Evolutionary conservation across 2,329 filamentous ascomycete species (phyloP).

Genomic region (Exophiala phaeomuriformis): DNA sequence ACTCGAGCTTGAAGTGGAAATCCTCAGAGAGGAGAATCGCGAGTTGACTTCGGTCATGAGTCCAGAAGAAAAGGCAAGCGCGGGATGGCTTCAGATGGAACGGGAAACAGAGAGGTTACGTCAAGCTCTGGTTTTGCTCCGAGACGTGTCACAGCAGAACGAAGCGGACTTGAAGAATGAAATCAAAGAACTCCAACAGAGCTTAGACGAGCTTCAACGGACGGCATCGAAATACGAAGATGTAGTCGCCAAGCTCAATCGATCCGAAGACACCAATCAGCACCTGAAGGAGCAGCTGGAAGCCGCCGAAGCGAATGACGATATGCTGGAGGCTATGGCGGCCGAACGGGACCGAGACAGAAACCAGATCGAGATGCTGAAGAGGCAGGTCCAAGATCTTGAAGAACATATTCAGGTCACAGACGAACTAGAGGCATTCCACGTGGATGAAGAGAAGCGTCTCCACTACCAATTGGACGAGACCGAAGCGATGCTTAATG

Average conservation of each 20-base stretch:
- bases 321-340: slow-evolving; percentile 87
- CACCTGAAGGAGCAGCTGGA: slow-evolving; percentile 89
- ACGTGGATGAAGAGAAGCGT: slow-evolving; percentile 64
- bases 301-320: slow-evolving; percentile 76
- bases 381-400: slow-evolving; percentile 65
- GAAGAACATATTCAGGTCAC: slow-evolving; percentile 86
- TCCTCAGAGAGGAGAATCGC: slow-evolving; percentile 77
- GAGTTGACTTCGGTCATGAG: slow-evolving; percentile 79
- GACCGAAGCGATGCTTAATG: slow-evolving; percentile 74
- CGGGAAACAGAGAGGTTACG: slow-evolving; percentile 79
- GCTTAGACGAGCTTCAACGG: slow-evolving; percentile 59
- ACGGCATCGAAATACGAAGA: slow-evolving; percentile 63
- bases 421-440: slow-evolving; percentile 88
- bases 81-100: slow-evolving; percentile 87
- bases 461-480: slow-evolving; percentile 89
- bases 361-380: slow-evolving; percentile 22
- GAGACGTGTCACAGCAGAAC: slow-evolving; percentile 79
- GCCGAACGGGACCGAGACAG: slow-evolving; percentile 66
- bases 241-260: slow-evolving; percentile 64
- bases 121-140: slow-evolving; percentile 73
- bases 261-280: slow-evolving; percentile 67
- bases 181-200: slow-evolving; percentile 65
- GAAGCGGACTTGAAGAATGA: slow-evolving; percentile 72
- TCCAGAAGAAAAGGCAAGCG: slow-evolving; percentile 75
- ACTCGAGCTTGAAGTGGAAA: slow-evolving; percentile 77